Evolutionary conservation across 768 basidiomycete genomes (phyloP), one percentile per base, ranked within the genome.

Genomic region (Naganishia vaughanmartiniae): DNA sequence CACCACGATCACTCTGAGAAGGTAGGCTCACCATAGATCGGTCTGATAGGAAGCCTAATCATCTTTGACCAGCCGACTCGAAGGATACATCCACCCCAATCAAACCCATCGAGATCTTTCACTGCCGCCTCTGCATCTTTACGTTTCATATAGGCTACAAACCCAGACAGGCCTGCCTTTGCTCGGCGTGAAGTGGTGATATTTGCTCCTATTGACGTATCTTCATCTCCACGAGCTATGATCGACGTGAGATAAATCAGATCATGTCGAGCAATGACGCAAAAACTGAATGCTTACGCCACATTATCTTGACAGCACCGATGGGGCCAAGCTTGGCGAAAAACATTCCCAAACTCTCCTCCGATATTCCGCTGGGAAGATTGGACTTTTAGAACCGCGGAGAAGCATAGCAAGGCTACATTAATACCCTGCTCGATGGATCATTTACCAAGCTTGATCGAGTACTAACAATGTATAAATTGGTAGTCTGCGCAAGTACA

Each of bases 21-120:
- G 1, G 48, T 24, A 3, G 12, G 24, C 83, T 75, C 71, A 96
- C 95, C 87, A 83, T 91, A 97, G 0, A 81, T 72, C 10, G 85
- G 79, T 79, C 88, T 89, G 0, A 85, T 83, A 34, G 90, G 92
- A 54, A 96, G 83, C 19, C 93, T 90, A 7, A 98, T 91, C 1
- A 94, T 91, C 82, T 98, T 98, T 78, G 95, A 95, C 94, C 95
- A 99, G 17, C 93, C 93, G 6, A 94, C 92, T 17, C 92, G 85
- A 4, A 99, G 83, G 26, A 91, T 80, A 46, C 86, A 90, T 9
- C 94, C 94, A 69, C 91, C 92, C 96, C 95, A 99, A 54, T 96
- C 92, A 71, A 89, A 87, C 1, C 94, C 93, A 75, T 99, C 96
- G 67, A 92, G 86, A 78, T 95, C 90, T 30, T 90, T 88, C 26